Percentiles rank a stretch among this genome's conserved stretches.
These are phyloP conservation scores for Plantago elongata DNA, from an alignment of 257 asterid species.

Conservation along the genomic window DNA sequence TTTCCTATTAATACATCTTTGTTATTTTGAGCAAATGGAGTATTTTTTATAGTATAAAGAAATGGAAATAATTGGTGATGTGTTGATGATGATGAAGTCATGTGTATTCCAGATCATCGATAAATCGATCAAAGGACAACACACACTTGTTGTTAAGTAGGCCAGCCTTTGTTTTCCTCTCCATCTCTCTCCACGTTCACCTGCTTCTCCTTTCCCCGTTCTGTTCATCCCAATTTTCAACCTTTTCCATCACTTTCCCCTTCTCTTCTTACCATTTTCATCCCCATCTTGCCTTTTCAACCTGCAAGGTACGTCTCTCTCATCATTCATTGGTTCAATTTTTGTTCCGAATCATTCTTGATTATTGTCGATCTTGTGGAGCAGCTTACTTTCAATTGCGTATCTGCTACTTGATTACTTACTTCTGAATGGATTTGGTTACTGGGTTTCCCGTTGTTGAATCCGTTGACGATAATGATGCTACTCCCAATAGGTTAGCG, in stretches of 20 bases:
- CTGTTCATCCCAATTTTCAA: conserved; percentile 4
- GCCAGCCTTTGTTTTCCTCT: conserved; percentile 4
- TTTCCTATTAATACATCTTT: too few species aligned
- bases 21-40: too few species aligned
- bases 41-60: too few species aligned
- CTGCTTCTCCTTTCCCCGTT: too few species aligned
- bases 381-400: too few species aligned
- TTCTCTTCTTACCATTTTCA: not conserved
- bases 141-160: conserved; percentile 16
- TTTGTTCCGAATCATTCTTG: conserved; percentile 24
- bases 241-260: conserved; percentile 10
- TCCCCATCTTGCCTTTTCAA: too few species aligned
- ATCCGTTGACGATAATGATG: conserved; percentile 29
- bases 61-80: too few species aligned
- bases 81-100: not conserved
- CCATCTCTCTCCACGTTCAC: conserved; percentile 9
- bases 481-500: conserved; percentile 17
- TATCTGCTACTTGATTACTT: not conserved
- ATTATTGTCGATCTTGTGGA: conserved; percentile 44
- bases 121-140: conserved; percentile 7
- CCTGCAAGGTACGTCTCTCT: conserved; percentile 26
- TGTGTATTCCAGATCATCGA: conserved; percentile 18
- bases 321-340: conserved; percentile 2
- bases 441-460: conserved; percentile 30
- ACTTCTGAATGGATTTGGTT: conserved; percentile 43